These are phyloP conservation scores for Hypoxylon sp. DNA, from an alignment of 2,329 filamentous ascomycete species.

Conservation along the genomic window DNA sequence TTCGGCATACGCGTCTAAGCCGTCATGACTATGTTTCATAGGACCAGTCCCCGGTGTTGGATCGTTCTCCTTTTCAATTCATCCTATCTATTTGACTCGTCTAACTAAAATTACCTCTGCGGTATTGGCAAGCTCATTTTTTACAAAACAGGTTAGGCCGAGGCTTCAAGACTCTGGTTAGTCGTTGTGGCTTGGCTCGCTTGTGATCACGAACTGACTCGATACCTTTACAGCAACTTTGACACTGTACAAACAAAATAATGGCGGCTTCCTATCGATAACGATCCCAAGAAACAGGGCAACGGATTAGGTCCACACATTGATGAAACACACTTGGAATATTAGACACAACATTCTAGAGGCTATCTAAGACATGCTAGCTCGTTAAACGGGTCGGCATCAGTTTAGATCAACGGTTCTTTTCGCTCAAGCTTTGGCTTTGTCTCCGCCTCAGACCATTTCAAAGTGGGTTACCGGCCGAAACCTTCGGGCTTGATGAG, in stretches of 20 bases:
- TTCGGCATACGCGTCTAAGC: conserved; percentile 34
- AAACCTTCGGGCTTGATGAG: conserved; percentile 26
- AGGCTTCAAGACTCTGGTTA: conserved; percentile 34
- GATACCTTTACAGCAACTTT: conserved; percentile 3
- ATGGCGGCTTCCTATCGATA: conserved; percentile 22
- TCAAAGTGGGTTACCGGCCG: conserved; percentile 28
- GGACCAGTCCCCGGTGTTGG: conserved; percentile 22
- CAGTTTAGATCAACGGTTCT: conserved; percentile 20
- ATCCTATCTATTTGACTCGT: conserved; percentile 17
- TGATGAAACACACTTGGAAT: conserved; percentile 35
- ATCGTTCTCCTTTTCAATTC: conserved; percentile 21
- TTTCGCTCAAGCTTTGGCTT: conserved; percentile 18
- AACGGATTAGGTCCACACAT: conserved; percentile 28
- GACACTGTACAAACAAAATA: conserved; percentile 25
- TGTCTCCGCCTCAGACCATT: conserved; percentile 13
- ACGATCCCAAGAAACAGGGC: conserved; percentile 13
- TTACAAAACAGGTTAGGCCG: conserved; percentile 31
- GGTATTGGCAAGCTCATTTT: conserved; percentile 15
- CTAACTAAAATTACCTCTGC: conserved; percentile 20
- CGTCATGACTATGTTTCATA: conserved; percentile 31
- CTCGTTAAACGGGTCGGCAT: conserved; percentile 13
- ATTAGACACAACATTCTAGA: conserved; percentile 9
- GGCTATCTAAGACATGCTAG: conserved; percentile 10
- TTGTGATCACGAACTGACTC: conserved; percentile 36
- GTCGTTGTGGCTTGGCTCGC: conserved; percentile 42